Percentiles rank a stretch among this genome's conserved stretches.
Conservation (phyloP, 78 protist species). For the Chrysochromulina parva region DNA sequence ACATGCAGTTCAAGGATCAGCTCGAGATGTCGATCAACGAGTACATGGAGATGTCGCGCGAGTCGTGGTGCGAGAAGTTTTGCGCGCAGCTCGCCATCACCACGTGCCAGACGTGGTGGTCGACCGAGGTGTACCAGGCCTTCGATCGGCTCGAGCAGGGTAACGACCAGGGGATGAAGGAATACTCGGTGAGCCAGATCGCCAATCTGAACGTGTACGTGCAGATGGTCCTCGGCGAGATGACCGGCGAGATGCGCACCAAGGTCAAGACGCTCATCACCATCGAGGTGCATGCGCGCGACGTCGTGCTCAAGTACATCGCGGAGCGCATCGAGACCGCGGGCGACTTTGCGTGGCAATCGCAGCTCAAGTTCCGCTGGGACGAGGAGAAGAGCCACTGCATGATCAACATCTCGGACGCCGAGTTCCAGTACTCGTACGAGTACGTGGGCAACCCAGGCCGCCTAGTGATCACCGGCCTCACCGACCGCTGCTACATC, state of each 20-base stretch:
- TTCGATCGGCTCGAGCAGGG: constrained; percentile 73
- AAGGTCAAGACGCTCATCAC: constrained; percentile 80
- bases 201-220: constrained; percentile 51
- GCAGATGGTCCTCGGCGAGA: constrained; percentile 40
- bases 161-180: constrained; percentile 70
- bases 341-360: constrained; percentile 75
- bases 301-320: constrained; percentile 68
- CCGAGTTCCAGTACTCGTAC: constrained; percentile 73
- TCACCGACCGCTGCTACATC: constrained; percentile 90
- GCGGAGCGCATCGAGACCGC: constrained; percentile 26
- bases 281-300: constrained; percentile 86
- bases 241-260: constrained; percentile 47
- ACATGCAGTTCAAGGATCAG: constrained; percentile 11
- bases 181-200: constrained; percentile 61
- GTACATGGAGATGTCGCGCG: constrained; percentile 64
- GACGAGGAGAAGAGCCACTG: constrained; percentile 39
- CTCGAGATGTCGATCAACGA: constrained; percentile 47
- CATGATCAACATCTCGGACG: constrained; percentile 68
- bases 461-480: constrained; percentile 88
- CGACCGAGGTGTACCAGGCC: constrained; percentile 66
- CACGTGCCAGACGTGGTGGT: constrained; percentile 64
- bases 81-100: constrained; percentile 75
- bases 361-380: constrained; percentile 82
- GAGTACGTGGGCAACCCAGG: constrained; percentile 87
- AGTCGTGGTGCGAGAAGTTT: constrained; percentile 68